Evolutionary conservation across 257 asterid genomes (phyloP).

Genomic region (Solanum phureja): DNA sequence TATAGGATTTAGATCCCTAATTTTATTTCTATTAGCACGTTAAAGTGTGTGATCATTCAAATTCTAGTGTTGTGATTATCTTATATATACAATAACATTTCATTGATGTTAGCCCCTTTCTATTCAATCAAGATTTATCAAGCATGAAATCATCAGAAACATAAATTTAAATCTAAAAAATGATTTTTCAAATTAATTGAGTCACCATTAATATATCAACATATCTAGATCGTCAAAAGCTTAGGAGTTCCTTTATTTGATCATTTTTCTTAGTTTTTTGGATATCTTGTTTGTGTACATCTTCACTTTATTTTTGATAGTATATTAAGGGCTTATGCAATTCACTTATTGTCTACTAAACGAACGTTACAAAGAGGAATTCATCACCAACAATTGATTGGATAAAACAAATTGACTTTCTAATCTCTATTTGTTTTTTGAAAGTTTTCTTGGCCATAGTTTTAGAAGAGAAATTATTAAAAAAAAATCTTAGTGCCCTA

Average conservation of each 20-base stretch:
- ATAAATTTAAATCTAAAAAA: not conserved
- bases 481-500: not conserved
- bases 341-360: not conserved
- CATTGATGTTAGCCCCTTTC: not conserved
- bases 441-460: not conserved
- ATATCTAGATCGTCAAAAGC: not conserved
- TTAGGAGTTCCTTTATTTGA: not conserved
- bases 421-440: not conserved
- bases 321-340: not conserved
- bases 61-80: not conserved
- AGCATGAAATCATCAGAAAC: not conserved
- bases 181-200: not conserved
- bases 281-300: not conserved
- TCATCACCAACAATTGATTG: no score
- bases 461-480: not conserved
- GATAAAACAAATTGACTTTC: not conserved
- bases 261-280: not conserved
- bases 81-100: not conserved
- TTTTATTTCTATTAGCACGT: not conserved
- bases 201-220: not conserved
- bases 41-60: not conserved
- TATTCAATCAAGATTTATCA: no score
- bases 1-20: conserved; percentile 52
- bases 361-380: no score
- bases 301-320: not conserved